Evolutionary conservation across 202 grass and related monocot species (phyloP).

Genomic region (Dendrocalamus latiflorus): DNA sequence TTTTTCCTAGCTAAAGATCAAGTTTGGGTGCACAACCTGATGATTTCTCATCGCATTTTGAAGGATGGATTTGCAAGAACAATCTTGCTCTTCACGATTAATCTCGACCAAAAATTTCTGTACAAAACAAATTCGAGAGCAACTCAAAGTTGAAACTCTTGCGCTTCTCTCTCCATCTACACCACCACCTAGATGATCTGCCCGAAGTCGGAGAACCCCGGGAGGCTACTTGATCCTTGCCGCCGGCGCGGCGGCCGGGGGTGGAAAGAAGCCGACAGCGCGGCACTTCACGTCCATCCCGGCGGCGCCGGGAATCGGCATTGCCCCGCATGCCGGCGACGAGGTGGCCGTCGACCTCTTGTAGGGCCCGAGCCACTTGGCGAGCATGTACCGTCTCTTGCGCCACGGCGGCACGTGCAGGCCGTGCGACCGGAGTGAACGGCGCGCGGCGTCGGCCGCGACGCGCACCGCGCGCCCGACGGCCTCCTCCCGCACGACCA

Average conservation of each 20-base stretch:
- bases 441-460: conserved; percentile 48
- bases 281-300: conserved; percentile 47
- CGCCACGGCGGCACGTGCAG: conserved; percentile 98
- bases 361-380: conserved; percentile 95
- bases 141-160: conserved; percentile 9
- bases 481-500: conserved; percentile 55
- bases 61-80: background rate
- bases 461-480: conserved; percentile 53
- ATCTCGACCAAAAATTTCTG: conserved; percentile 25
- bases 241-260: background rate
- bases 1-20: background rate
- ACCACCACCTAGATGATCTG: background rate
- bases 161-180: conserved; percentile 9
- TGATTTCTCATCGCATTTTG: background rate
- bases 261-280: conserved; percentile 42
- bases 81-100: background rate
- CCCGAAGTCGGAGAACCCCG: background rate
- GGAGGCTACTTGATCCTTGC: conserved; percentile 34
- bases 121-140: conserved; percentile 37
- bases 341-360: conserved; percentile 48
- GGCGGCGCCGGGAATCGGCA: conserved; percentile 8
- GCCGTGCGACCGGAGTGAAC: conserved; percentile 53
- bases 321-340: background rate
- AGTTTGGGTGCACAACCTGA: background rate
- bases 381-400: conserved; percentile 82